Base-by-base conservation (phyloP, 768 basidiomycete species). In the Neoboletus brunneissimus region DNA sequence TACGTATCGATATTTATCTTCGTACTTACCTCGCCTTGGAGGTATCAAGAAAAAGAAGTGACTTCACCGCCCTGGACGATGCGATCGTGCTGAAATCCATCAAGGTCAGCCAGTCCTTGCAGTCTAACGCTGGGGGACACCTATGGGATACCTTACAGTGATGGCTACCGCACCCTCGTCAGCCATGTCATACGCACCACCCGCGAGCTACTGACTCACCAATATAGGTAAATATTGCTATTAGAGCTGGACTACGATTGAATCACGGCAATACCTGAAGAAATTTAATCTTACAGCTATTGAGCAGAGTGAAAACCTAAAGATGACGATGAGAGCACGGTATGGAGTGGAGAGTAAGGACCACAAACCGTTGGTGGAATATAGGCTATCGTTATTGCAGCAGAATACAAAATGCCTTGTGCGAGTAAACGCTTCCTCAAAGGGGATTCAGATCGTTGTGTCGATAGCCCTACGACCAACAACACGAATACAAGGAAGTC, bases 401-500 rank as follows among this genome's bases (percentile, higher is more conserved):
- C 57, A 40, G 60, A 57, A 47, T 67, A 63, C 4, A 56, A 9
- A 4, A 61, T 50, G 18, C 64, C 68, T 35, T 70, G 70, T 6
- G 35, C 11, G 22, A 37, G 35, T 16, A 70, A 35, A n/a, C 53
- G 56, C 10, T 29, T 67, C 43, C 27, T 54, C 44, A 70, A 48
- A 7, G 62, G 56, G 4, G 61, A 65, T 6, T 20, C 43, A 0
- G 41, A 60, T 11, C 16, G 48, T 13, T 53, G 51, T 29, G 42
- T 54, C 20, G 56, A 58, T 4, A 72, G 44, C 2, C 65, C 61
- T 7, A 61, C 34, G 4, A 61, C 45, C 10, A 53, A 59, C n/a
- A 71, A 23, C 29, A 54, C 27, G 8, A 67, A 37, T 7, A 72
- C 48, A 1, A 67, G 18, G 12, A 71, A 20, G 46, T 71, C 60